Conservation (phyloP, 495 filamentous ascomycete genomes). For the Podospora didyma region DNA sequence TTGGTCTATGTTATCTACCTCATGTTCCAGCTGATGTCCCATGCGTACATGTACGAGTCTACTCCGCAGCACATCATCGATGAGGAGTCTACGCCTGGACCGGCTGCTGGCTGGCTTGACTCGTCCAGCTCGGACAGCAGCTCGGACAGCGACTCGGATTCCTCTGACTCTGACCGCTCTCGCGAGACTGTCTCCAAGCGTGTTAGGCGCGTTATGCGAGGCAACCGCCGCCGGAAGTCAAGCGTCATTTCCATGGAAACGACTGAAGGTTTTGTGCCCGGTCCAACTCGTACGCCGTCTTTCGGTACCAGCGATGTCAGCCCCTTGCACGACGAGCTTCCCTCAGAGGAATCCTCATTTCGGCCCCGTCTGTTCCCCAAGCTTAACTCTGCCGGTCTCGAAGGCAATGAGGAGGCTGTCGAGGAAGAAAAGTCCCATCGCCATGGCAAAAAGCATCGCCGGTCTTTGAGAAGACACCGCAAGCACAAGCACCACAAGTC, state of each 20-base stretch:
- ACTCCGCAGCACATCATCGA: slow-evolving; percentile 88
- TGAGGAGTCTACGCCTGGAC: slow-evolving; percentile 78
- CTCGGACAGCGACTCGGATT: slow-evolving; percentile 50
- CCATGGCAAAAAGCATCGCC: slow-evolving; percentile 25
- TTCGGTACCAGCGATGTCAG: slow-evolving; percentile 32
- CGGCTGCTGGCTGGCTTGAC: slow-evolving; percentile 75
- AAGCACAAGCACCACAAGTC: slow-evolving; percentile 29
- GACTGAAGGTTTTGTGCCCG: slow-evolving; percentile 18
- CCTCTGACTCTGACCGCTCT: slow-evolving; percentile 62
- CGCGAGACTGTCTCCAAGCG: slow-evolving; percentile 66
- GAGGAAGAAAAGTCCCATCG: slow-evolving; percentile 35
- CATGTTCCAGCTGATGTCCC: slow-evolving; percentile 86
- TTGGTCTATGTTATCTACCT: slow-evolving; percentile 83
- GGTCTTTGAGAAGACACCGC: slow-evolving; percentile 30
- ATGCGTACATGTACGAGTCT: slow-evolving; percentile 86
- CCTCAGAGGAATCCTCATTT: slow-evolving; percentile 29
- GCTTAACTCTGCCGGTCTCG: not conserved
- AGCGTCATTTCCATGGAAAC: slow-evolving; percentile 66
- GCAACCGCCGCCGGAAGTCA: slow-evolving; percentile 63
- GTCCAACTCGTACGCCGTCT: slow-evolving; percentile 32
- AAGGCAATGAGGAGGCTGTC: slow-evolving; percentile 32
- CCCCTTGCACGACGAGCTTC: slow-evolving; percentile 25
- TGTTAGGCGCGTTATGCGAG: slow-evolving; percentile 64
- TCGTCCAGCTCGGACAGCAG: slow-evolving; percentile 58
- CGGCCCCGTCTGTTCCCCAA: slow-evolving; percentile 16